These are phyloP conservation scores for Zhuliangozyma blackwelliae DNA, from an alignment of 1,139 yeast species.

Conservation along the genomic window DNA sequence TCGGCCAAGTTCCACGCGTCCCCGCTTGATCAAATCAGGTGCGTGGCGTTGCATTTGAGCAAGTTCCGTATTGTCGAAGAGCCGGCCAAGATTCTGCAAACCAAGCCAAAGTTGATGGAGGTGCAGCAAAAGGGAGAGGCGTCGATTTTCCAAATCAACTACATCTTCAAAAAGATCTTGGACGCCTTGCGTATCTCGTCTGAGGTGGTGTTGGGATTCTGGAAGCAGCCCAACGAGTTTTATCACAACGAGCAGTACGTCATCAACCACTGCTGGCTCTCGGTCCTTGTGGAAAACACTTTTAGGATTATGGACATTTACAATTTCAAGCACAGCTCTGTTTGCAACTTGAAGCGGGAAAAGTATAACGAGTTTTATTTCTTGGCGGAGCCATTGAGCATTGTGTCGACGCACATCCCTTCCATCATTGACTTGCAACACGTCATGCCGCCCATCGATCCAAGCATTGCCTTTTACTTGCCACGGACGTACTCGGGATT, in stretches of 20 bases:
- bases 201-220: slow-evolving; percentile 75
- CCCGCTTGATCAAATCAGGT: slow-evolving; percentile 33
- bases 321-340: slow-evolving; percentile 32
- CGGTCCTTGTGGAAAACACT: slow-evolving; percentile 68
- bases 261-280: slow-evolving; percentile 85
- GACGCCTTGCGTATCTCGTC: slow-evolving; percentile 67
- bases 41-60: slow-evolving; percentile 37
- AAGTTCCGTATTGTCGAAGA: slow-evolving; percentile 40
- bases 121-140: slow-evolving; percentile 38
- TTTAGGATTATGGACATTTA: slow-evolving; percentile 70
- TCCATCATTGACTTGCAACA: slow-evolving; percentile 75
- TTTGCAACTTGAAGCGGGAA: slow-evolving; percentile 29
- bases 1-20: slow-evolving; percentile 38
- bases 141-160: slow-evolving; percentile 70
- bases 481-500: slow-evolving; percentile 87
- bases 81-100: slow-evolving; percentile 31
- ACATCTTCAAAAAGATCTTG: slow-evolving; percentile 70
- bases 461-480: slow-evolving; percentile 69
- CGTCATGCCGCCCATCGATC: slow-evolving; percentile 78
- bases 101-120: slow-evolving; percentile 39
- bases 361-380: slow-evolving; percentile 60
- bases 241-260: slow-evolving; percentile 51
- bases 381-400: slow-evolving; percentile 66
- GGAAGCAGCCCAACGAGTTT: slow-evolving; percentile 70
- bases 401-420: slow-evolving; percentile 86